Evolutionary conservation across 106 monocot genomes (phyloP), one percentile per base, ranked within the genome.

Genomic region (Dendrobium officinale): DNA sequence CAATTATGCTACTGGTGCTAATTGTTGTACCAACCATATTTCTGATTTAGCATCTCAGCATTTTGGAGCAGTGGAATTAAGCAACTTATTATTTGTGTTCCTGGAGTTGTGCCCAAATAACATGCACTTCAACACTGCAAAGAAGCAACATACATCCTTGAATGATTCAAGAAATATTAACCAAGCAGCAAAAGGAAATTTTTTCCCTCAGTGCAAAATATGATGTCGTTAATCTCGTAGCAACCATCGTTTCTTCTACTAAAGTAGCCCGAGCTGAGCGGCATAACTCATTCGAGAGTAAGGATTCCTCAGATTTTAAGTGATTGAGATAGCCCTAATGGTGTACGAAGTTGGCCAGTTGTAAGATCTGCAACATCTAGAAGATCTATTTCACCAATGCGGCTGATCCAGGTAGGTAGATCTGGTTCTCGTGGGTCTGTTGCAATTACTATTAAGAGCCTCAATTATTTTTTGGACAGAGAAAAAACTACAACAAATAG

Each of bases 361-460:
- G 58, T 88, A 80, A 89, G 94, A 87, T 89, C 92, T 81, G 89
- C 93, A 66, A 84, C 98, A 48, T 93, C 93, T 79, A 87, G 95
- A 88, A 91, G 98, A 68, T 93, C 95, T 82, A 91, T 95, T 82
- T 99, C 98, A 15, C 93, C 95, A 8, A 99, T 99, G 93, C 84
- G 98, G 73, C 80, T 95, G 48, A 80, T 99, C 43, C 98, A 99
- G 86, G 90, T 99, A 61, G 95, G 95, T 55, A 84, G 91, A 84
- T 95, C 95, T 56, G 98, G 95, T 76, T 88, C 92, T 61, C 91
- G 95, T 42, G 84, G 91, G 47, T 88, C 92, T 22, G 83, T 91
- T 82, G 87, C 95, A 49, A 72, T 99, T 40, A 59, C 98, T 4
- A 95, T 99, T 80, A 95, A 93, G 79, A 99, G 95, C 61, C 91